Base-by-base conservation (phyloP, 2,329 filamentous ascomycete genomes). In the Dothideomycetes sp. region DNA sequence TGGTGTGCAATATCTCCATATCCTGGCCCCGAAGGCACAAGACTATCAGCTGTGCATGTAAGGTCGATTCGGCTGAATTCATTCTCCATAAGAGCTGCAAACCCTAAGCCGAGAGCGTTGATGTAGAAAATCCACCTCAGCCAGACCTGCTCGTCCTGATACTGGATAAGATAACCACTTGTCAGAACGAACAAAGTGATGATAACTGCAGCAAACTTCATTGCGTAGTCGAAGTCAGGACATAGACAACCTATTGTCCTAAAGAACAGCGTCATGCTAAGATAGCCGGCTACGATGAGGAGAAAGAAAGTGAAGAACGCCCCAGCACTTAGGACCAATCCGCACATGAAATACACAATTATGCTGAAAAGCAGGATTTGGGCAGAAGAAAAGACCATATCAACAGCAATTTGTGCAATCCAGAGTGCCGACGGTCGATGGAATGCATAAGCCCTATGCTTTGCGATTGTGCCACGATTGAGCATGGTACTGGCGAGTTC, bases 151-250 rank as follows among this genome's bases (percentile, higher is more conserved):
- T 84, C 75, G 2, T 68, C 74, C 36, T 80, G 73, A 56, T 83
- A 87, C 55, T 87, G 84, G 43, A 94, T 89, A 31, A 93, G 63
- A 59, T 91, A 94, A 3, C 86, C 86, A 1, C 79, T 81, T 0
- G 84, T 91, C 15, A 86, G 67, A 18, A 91, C 76, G 50, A 88
- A 85, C n/a, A 88, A 62, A 0, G 83, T 88, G 47, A 94, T 86
- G 38, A 86, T 72, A 1, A 85, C 69, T 4, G 84, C 79, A 5
- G 84, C 84, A 40, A 84, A 56, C 57, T 88, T 88, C 59, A 88
- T 84, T 3, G 87, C 87, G 32, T 82, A 83, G 55, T 93, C 84
- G 42, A 93, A 93, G 52, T 86, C 82, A 0, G 83, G 81, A 43
- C 81, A 86, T 10, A 84, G 44, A 44, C 79, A 85, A 5, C 80